Conservation (phyloP, 2,329 filamentous ascomycete species). For the Tolypocladium nubicola region DNA sequence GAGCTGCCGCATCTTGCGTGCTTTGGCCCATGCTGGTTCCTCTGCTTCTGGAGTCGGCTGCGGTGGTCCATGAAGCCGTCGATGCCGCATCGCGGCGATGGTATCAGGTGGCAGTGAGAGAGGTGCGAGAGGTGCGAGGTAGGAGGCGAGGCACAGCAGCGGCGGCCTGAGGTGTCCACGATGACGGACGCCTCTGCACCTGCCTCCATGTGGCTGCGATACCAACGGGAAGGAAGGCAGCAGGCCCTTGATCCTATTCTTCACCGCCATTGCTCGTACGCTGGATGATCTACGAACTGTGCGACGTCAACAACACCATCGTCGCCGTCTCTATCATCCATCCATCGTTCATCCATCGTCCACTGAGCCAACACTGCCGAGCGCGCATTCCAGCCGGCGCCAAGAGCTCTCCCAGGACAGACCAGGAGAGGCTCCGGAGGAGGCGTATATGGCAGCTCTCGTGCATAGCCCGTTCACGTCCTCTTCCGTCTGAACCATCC, state of each 20-base stretch:
- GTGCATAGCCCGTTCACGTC: background rate
- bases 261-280: background rate
- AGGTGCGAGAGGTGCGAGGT: background rate
- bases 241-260: background rate
- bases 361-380: background rate
- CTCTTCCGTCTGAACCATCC: background rate
- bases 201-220: background rate
- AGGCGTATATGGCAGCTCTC: background rate
- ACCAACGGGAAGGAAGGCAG: background rate
- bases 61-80: background rate
- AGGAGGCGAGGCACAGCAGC: background rate
- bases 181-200: background rate
- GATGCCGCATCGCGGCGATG: background rate
- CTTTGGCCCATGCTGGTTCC: background rate
- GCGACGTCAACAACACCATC: background rate
- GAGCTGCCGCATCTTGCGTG: slow-evolving; percentile 1
- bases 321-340: background rate
- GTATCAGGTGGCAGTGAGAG: no score
- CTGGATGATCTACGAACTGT: background rate
- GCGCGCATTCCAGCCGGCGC: background rate
- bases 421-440: background rate
- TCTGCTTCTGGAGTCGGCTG: background rate
- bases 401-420: background rate
- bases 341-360: background rate
- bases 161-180: background rate